phyloP scores from a whole-genome alignment of 75 land plant species.

The Sequoia sempervirens region DNA sequence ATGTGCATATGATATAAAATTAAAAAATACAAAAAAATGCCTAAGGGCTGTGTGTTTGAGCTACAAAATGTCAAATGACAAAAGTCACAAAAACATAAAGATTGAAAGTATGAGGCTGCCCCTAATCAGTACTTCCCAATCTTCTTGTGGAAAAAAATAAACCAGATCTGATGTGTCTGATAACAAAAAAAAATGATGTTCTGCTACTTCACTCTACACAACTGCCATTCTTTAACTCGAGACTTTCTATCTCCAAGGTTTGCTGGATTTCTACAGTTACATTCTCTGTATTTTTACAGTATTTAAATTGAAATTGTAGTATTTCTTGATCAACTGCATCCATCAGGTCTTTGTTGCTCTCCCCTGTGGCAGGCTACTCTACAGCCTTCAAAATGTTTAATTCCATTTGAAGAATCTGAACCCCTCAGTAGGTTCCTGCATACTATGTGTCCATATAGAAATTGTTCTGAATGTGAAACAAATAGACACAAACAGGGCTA shows the following conservation, averaged over 20 bases:
- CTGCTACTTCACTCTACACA: neutral
- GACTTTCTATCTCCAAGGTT: neutral
- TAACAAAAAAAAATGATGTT: neutral
- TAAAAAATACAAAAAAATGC: too few species aligned
- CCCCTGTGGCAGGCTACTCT: neutral
- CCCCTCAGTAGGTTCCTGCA: neutral
- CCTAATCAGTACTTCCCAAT: too few species aligned
- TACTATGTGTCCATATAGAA: neutral
- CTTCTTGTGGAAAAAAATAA: neutral
- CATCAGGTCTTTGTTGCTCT: neutral
- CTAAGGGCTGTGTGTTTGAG: too few species aligned
- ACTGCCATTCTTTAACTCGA: neutral
- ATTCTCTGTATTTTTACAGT: neutral
- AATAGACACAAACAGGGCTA: neutral
- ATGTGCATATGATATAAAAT: too few species aligned
- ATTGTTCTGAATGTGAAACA: neutral
- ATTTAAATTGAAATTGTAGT: neutral
- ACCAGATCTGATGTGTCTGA: neutral
- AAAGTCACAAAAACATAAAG: too few species aligned
- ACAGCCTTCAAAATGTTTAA: neutral
- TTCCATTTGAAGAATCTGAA: neutral
- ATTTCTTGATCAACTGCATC: neutral
- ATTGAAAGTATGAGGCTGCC: too few species aligned
- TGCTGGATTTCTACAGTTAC: neutral
- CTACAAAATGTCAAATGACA: too few species aligned